Percentiles rank a stretch among this genome's conserved stretches.
These are phyloP conservation scores for Kluyveromyces starmeri DNA, from an alignment of 805 yeast genomes.

Conservation along the genomic window DNA sequence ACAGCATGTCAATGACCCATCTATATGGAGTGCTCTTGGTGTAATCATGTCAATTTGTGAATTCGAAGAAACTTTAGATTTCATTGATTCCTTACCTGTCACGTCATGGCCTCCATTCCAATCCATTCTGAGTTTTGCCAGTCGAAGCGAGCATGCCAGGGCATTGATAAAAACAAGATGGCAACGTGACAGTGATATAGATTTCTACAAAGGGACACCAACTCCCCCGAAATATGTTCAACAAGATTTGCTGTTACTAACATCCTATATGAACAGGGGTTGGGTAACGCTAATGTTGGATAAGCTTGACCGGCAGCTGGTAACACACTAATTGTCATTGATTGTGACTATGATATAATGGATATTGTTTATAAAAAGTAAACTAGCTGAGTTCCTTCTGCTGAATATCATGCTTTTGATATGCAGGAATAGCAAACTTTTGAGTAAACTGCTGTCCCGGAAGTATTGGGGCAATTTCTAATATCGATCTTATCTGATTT, in stretches of 20 bases:
- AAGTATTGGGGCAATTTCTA: conserved; percentile 64
- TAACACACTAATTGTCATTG: no score
- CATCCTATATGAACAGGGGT: background rate
- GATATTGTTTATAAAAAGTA: no score
- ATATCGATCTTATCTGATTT: conserved; percentile 44
- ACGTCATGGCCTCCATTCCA: conserved; percentile 4
- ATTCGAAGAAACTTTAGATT: background rate
- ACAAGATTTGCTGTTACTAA: background rate
- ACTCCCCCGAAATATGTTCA: background rate
- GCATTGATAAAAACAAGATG: background rate
- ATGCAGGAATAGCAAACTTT: conserved; percentile 62
- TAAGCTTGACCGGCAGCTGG: no score
- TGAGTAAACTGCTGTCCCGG: conserved; percentile 71
- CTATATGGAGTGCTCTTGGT: conserved; percentile 5
- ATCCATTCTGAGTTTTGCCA: background rate
- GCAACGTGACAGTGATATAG: background rate
- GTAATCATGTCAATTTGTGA: background rate
- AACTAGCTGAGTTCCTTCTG: conserved; percentile 5
- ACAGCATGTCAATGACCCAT: conserved; percentile 6
- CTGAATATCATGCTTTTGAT: conserved; percentile 37
- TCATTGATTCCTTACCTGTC: conserved; percentile 4
- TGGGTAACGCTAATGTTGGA: background rate
- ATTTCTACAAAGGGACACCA: background rate
- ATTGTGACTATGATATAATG: no score
- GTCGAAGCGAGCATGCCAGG: background rate